Base-by-base conservation (phyloP, 1,284 basidiomycete species). In the Malassezia caprae region DNA sequence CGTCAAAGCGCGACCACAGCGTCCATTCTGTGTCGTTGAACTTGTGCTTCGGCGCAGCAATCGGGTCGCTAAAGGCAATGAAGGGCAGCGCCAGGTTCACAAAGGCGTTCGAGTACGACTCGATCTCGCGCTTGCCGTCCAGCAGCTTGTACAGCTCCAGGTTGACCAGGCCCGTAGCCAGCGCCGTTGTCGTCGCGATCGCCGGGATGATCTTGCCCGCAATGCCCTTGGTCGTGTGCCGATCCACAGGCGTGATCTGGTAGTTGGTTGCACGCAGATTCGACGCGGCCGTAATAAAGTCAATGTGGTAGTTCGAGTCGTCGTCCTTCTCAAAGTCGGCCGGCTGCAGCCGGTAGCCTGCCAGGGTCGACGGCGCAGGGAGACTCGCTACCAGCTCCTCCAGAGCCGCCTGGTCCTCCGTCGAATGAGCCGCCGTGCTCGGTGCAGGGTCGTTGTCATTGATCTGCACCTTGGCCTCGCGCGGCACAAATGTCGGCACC, bases 271-370 rank as follows among this genome's bases (percentile, higher is more conserved):
- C 94, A 43, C 94, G 87, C 60, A 98, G 81, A 79, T 99, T 99
- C 48, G 93, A 96, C 3, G 94, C 88, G 6, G 94, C 88, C 32
- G 91, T 96, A 78, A 99, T 96, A 77, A 98, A 98, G 78, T 96
- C 94, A 74, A 99, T 96, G 78, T 99, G 94, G 78, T 88, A 83
- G 78, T 99, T 99, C 39, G 84, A 83, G 76, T 99, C 94, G 72
- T 98, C 93, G 75, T 99, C 94, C 79, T 99, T 99, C 80, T 99
- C 94, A 71, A 99, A 98, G 73, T 96, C 91, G 52, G 93, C 90
- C 4, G 94, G 89, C 56, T 81, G 86, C 54, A 99, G 81, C 57
- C 93, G 86, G 79, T 93, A 96, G 28, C 94, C 94, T 34, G 88
- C 90, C 43, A 99, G 78, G 17, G 88, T 88, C 7, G 66, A 55